phyloP scores from a whole-genome alignment of 805 yeast genomes.

The Candida endomychidarum region DNA sequence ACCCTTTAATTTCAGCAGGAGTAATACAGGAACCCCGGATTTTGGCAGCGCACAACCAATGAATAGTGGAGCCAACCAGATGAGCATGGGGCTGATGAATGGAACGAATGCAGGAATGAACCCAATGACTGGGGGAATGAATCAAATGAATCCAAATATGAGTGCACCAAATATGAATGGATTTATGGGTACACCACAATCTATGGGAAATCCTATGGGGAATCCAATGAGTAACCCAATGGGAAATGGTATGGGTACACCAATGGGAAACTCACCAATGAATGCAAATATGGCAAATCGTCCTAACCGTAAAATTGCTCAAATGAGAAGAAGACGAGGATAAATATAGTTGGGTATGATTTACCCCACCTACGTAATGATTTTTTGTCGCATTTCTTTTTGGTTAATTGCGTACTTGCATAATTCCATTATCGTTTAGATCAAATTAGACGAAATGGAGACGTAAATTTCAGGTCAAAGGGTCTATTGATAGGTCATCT shows the following conservation, averaged over 20 bases:
- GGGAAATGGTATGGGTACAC: background rate
- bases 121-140: background rate
- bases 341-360: conserved; percentile 1
- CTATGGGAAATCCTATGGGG: background rate
- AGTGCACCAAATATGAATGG: too few species aligned
- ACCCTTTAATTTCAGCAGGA: conserved; percentile 11
- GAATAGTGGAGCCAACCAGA: background rate
- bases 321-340: conserved; percentile 32
- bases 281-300: conserved; percentile 5
- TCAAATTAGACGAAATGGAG: too few species aligned
- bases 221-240: background rate
- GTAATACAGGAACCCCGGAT: conserved; percentile 13
- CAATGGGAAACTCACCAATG: background rate
- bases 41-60: background rate
- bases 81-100: background rate
- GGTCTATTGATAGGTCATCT: too few species aligned
- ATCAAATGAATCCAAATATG: background rate
- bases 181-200: too few species aligned
- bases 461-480: too few species aligned
- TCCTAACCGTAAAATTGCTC: conserved; percentile 30
- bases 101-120: background rate
- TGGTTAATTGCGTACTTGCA: too few species aligned
- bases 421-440: too few species aligned
- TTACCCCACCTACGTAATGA: background rate
- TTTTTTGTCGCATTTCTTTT: too few species aligned